Evolutionary conservation across 2,329 filamentous ascomycete genomes (phyloP), one percentile per base, ranked within the genome.

Genomic region (Diaporthe sp.): DNA sequence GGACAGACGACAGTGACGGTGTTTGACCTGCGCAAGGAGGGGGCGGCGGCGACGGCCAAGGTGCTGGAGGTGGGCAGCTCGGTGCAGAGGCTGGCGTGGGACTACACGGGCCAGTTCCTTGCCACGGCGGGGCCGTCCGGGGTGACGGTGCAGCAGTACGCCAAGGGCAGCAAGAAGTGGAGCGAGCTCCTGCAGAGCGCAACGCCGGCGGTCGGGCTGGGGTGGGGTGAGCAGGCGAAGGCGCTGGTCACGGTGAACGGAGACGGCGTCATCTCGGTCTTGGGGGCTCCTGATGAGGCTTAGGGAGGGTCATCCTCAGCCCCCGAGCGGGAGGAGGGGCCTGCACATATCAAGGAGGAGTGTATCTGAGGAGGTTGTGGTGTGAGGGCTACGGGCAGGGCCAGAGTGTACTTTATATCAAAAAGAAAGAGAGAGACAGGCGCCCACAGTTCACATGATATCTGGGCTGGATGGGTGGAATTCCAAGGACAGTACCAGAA

Each of bases 51-150:
- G 7, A 90, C 92, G 80, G 92, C 93, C 82, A 98, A 98, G 88
- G 91, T 94, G n/a, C 88, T 99, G 55, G 95, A 98, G 78, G 93
- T 94, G 61, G 96, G 95, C 74, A 93, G 92, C 77, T 88, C 91
- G n/a, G 91, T 98, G 65, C 90, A 94, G 77, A 92, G 90, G 55
- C 88, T 98, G 78, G 89, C 90, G 67, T 99, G 96, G 96, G 97
- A 99, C 82, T 98, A 98, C 87, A 97, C 94, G 9, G 96, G 96
- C 58, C 96, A 98, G 84, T 99, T 94, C 86, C 88, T 99, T 72
- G 94, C 96, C 37, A 94, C 94, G 17, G 94, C 92, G 5, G 96
- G 96, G 9, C 89, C 93, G 5, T 92, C 93, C 60, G 95, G 95
- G 39, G 87, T 98, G 62, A 94, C 94, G 7, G 94, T 99, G 55